phyloP scores from a whole-genome alignment of 768 basidiomycete genomes.

The Leccinum disarticulatum region DNA sequence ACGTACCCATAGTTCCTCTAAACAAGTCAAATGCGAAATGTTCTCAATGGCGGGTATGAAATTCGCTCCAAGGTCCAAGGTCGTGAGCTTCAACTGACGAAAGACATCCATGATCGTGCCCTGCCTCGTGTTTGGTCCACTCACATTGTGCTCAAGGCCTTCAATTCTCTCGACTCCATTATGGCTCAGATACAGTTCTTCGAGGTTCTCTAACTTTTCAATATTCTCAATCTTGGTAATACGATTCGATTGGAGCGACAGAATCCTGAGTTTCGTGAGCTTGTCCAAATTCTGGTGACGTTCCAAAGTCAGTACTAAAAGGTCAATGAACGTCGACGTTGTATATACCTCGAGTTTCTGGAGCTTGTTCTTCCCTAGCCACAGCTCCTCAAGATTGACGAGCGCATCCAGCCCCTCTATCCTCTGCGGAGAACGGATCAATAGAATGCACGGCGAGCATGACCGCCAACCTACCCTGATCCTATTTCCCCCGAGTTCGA shows the following conservation, averaged over 20 bases:
- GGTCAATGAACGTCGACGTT: neutral
- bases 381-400: slow-evolving; percentile 85
- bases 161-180: slow-evolving; percentile 86
- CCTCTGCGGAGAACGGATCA: slow-evolving; percentile 46
- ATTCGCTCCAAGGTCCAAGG: slow-evolving; percentile 87
- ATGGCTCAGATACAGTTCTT: slow-evolving; percentile 92
- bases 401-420: slow-evolving; percentile 85
- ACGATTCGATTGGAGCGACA: slow-evolving; percentile 93
- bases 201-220: slow-evolving; percentile 67
- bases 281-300: slow-evolving; percentile 59
- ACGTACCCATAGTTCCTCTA: slow-evolving; percentile 96
- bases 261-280: slow-evolving; percentile 73
- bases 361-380: slow-evolving; percentile 99
- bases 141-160: slow-evolving; percentile 81
- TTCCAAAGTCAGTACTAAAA: neutral
- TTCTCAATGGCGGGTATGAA: slow-evolving; percentile 79
- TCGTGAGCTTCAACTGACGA: slow-evolving; percentile 63
- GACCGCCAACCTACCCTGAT: slow-evolving; percentile 61
- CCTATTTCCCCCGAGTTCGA: slow-evolving; percentile 93
- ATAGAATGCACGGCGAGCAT: neutral
- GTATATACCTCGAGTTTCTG: slow-evolving; percentile 69
- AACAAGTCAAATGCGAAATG: slow-evolving; percentile 64
- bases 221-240: slow-evolving; percentile 86
- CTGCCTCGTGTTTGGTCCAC: slow-evolving; percentile 20
- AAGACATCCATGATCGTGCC: neutral